Evolutionary conservation across 371 early-diverging fungal genomes (phyloP), one percentile per base, ranked within the genome.

Genomic region (Mortierella sp.): DNA sequence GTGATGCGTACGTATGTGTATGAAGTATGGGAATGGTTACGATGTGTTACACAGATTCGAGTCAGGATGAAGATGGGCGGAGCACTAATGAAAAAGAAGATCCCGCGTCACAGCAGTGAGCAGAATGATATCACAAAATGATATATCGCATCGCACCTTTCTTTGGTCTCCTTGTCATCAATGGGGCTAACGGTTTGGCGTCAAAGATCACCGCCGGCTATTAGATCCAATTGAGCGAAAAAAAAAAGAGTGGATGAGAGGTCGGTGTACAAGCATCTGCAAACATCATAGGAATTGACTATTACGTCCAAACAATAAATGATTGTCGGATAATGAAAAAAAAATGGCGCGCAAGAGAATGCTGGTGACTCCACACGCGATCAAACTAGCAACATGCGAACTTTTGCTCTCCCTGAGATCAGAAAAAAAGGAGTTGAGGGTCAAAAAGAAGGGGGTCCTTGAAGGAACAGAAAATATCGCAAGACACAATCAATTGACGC

Each of bases 101-200:
- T 65, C 34, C 5, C 65, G 68, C 42, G 68, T 38, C 38, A 68
- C 42, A 42, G 38, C 1, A 24, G 3, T 34, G 0, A 9, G 28
- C n/a, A 0, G 3, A 7, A 21, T 42, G n/a, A 68, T 38, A 10
- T 68, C 68, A 38, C 19, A 63, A 14, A 31, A 21, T n/a, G 10
- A 24, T 0, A 1, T 48, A 16, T 48, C 50, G 50, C 50, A 7
- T 38, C 72, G 8, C 34, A 84, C 84, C 74, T 71, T 84, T 80
- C 68, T 55, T 72, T 16, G 84, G 84, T 54, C 54, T 79, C 52
- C 84, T 60, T 31, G 80, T 84, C 84, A 84, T 80, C 52, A 84
- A 47, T 4, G 84, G 84, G 10, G 70, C 75, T 5, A 84, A 16
- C 8, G 80, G 80, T 47, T 47, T 47, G n/a, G 47, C 52, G 7